Conservation (phyloP, 345 rosid genomes). For the Hypericum perforatum region DNA sequence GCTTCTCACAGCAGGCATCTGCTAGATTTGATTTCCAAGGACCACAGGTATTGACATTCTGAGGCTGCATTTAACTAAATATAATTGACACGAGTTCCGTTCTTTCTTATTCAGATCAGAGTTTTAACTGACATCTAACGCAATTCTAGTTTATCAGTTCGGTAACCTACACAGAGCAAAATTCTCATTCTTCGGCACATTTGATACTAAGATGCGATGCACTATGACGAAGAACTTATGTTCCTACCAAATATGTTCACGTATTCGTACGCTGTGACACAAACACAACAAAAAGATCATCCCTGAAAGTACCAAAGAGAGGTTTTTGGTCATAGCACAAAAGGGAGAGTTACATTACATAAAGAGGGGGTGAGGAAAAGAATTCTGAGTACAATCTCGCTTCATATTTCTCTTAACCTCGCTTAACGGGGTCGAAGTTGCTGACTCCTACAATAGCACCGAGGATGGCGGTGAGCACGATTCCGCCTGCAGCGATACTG, state of each 20-base stretch:
- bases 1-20: conserved; percentile 52
- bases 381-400: not conserved
- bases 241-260: too few species aligned
- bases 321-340: not conserved
- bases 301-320: conserved; percentile 9
- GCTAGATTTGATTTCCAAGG: conserved; percentile 39
- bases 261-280: not conserved
- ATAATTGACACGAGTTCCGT: too few species aligned
- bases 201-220: too few species aligned
- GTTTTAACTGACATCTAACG: too few species aligned
- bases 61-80: not conserved
- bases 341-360: too few species aligned
- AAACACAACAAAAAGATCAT: conserved; percentile 1
- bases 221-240: too few species aligned
- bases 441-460: conserved; percentile 74
- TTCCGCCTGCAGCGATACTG: conserved; percentile 72
- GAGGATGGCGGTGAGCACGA: conserved; percentile 40
- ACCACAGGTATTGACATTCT: conserved; percentile 12
- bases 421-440: conserved; percentile 76
- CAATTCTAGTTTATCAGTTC: too few species aligned
- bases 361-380: not conserved
- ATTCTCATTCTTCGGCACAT: too few species aligned
- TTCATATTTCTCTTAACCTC: conserved; percentile 25
- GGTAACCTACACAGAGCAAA: too few species aligned
- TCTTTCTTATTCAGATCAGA: too few species aligned